These are phyloP conservation scores for Aspergillus eucalypticola DNA, from an alignment of 2,329 filamentous ascomycete species.

Conservation along the genomic window DNA sequence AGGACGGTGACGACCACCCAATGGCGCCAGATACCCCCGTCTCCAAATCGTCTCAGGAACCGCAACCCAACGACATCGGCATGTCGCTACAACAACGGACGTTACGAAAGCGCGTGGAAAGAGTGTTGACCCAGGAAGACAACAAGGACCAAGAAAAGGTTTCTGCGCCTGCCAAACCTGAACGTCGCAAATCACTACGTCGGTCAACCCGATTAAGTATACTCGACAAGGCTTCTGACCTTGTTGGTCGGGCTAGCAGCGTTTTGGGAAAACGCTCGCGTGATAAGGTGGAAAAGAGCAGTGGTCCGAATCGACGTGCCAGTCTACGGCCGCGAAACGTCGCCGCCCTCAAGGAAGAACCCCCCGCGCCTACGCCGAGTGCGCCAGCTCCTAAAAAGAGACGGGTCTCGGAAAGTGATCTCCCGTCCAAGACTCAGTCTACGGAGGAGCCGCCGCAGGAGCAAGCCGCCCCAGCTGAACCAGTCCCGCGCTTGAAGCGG, in stretches of 20 bases:
- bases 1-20: conserved; percentile 27
- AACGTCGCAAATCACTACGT: conserved; percentile 33
- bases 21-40: conserved; percentile 36
- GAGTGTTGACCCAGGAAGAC: conserved; percentile 29
- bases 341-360: conserved; percentile 28
- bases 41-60: conserved; percentile 38
- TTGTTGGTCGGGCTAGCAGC: conserved; percentile 51
- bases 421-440: conserved; percentile 25
- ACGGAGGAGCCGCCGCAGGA: conserved; percentile 25
- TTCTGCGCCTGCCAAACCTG: conserved; percentile 25
- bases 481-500: conserved; percentile 39
- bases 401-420: conserved; percentile 43
- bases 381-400: conserved; percentile 43
- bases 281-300: conserved; percentile 55
- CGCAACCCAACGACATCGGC: conserved; percentile 24
- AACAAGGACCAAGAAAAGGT: conserved; percentile 25
- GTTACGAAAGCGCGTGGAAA: conserved; percentile 35
- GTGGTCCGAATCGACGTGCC: conserved; percentile 57
- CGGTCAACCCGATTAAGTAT: conserved; percentile 48
- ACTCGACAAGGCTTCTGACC: conserved; percentile 46
- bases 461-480: conserved; percentile 19
- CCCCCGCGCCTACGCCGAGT: conserved; percentile 13
- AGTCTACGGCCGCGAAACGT: conserved; percentile 58
- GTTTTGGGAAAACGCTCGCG: conserved; percentile 63
- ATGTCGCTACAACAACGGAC: conserved; percentile 31